These are phyloP conservation scores for Stephania japonica DNA, from an alignment of 164 flowering plant genomes.

Conservation along the genomic window DNA sequence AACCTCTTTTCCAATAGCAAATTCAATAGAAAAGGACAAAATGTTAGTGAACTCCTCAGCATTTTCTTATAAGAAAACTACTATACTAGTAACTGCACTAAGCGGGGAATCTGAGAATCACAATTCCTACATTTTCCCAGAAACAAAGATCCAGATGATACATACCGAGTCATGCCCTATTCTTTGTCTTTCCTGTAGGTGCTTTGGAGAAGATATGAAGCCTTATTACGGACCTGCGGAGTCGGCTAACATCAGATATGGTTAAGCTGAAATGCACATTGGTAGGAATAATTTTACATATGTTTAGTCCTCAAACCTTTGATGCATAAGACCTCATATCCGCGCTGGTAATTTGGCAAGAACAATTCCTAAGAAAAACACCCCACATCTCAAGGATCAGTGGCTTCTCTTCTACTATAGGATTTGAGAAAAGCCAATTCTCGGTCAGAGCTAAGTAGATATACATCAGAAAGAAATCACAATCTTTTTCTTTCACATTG, in stretches of 20 bases:
- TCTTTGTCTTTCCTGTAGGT: slow-evolving; percentile 20
- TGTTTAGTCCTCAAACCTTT: slow-evolving; percentile 40
- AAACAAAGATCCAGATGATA: not conserved
- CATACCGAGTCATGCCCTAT: not conserved
- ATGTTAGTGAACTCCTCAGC: not conserved
- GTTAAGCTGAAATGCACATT: not conserved
- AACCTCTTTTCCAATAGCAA: not conserved
- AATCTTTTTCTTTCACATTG: slow-evolving; percentile 53
- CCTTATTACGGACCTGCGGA: slow-evolving; percentile 73
- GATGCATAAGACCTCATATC: slow-evolving; percentile 74
- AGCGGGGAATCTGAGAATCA: not conserved
- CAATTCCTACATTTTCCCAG: not conserved
- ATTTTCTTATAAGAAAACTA: not conserved
- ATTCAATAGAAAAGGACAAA: not conserved
- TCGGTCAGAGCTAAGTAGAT: slow-evolving; percentile 60
- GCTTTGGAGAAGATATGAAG: slow-evolving; percentile 70
- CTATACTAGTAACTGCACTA: not conserved
- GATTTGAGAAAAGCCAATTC: slow-evolving; percentile 55
- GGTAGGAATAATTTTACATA: not conserved
- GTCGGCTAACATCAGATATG: not conserved
- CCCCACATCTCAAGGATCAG: slow-evolving; percentile 51
- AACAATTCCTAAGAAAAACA: slow-evolving; percentile 59
- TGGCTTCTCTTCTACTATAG: slow-evolving; percentile 33
- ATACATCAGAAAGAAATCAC: slow-evolving; percentile 56
- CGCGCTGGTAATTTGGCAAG: slow-evolving; percentile 60